These are phyloP conservation scores for Diplotaxis tenuifolia DNA, from an alignment of 345 rosid species.

Conservation along the genomic window DNA sequence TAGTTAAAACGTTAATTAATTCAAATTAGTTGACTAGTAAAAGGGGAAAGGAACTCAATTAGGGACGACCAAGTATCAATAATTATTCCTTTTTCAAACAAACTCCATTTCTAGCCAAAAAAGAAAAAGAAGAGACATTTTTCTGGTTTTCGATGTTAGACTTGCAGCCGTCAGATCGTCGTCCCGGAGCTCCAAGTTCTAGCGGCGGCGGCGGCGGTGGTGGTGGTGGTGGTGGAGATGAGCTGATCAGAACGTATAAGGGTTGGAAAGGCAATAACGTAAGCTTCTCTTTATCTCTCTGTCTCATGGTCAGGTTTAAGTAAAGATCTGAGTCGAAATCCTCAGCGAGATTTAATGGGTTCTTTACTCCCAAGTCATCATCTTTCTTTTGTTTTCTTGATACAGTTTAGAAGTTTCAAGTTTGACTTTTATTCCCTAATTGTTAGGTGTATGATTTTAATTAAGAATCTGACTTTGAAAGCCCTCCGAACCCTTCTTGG, in stretches of 20 bases:
- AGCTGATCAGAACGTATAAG: constrained; percentile 56
- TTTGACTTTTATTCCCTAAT: too few species aligned
- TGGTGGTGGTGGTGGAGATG: constrained; percentile 25
- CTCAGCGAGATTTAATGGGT: not conserved
- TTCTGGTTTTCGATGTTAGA: constrained; percentile 35
- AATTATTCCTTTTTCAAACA: not conserved
- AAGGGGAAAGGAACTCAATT: constrained; percentile 18
- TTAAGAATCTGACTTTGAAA: constrained; percentile 5
- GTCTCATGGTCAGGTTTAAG: not conserved
- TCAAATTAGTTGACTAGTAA: constrained; percentile 30
- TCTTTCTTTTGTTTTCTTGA: too few species aligned
- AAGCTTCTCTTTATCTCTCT: constrained; percentile 34
- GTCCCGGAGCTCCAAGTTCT: constrained; percentile 31
- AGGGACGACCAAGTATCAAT: constrained; percentile 4
- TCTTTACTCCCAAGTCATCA: not conserved
- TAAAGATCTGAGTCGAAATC: constrained; percentile 37
- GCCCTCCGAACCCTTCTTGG: not conserved
- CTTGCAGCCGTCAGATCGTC: constrained; percentile 41
- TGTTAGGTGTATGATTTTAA: too few species aligned
- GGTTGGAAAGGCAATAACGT: constrained; percentile 89
- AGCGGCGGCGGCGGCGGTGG: constrained; percentile 40
- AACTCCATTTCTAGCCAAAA: not conserved
- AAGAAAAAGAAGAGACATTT: not conserved
- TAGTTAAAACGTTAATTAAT: not conserved
- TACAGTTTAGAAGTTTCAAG: too few species aligned